Percentiles rank a stretch among this genome's conserved stretches.
Conservation (phyloP, 1,284 basidiomycete genomes). For the Pisolithus thermaeus region DNA sequence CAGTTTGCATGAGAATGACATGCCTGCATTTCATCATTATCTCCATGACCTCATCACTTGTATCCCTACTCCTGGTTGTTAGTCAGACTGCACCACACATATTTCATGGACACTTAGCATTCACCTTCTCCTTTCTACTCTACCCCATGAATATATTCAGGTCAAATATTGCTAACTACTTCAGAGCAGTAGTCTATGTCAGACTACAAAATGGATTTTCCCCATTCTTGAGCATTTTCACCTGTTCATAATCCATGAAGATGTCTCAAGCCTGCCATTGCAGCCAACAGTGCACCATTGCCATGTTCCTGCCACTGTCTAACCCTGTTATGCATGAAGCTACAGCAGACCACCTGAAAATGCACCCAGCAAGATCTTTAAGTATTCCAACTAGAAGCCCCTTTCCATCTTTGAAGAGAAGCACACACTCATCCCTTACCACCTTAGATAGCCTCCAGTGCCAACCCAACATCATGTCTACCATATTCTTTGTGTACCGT, state of each 20-base stretch:
- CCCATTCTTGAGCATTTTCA: neutral
- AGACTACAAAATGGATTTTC: neutral
- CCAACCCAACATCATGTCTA: neutral
- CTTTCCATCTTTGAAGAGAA: neutral
- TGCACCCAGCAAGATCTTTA: neutral
- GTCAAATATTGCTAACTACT: too few relatives aligned
- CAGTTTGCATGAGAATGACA: conserved; percentile 5
- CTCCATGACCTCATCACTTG: conserved; percentile 3
- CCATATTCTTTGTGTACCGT: too few relatives aligned
- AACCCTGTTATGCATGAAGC: neutral
- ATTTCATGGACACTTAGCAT: neutral
- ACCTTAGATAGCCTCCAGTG: neutral
- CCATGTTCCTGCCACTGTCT: neutral
- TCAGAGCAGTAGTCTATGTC: too few relatives aligned
- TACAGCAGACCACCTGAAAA: neutral
- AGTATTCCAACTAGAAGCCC: neutral
- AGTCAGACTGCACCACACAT: neutral
- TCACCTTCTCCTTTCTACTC: too few relatives aligned
- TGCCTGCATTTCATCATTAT: conserved; percentile 8
- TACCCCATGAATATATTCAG: too few relatives aligned
- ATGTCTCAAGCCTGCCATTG: neutral
- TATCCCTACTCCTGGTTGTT: neutral
- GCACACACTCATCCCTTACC: neutral
- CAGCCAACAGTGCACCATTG: neutral
- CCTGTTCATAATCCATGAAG: neutral